Base-by-base conservation (phyloP, 2,329 filamentous ascomycete genomes). In the Periconia sp. region DNA sequence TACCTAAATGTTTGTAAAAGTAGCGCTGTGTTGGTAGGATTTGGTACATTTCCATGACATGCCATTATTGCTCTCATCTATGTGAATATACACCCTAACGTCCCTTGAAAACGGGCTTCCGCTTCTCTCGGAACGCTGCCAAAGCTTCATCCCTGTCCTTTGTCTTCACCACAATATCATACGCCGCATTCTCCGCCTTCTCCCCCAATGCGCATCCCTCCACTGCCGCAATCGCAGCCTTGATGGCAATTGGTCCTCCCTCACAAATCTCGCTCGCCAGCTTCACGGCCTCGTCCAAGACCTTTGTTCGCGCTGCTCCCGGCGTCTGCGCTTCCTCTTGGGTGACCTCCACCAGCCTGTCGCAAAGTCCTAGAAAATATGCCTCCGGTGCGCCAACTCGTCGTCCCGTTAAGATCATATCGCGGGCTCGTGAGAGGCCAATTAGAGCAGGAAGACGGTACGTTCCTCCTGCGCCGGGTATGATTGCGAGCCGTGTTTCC, bases 391-490 rank as follows among this genome's bases (percentile, higher is more conserved):
- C 93, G 9, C 82, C 82, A 13, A 99, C 89, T 42, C 91, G 82
- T n/a, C 94, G 85, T 2, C 94, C 94, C 0, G 93, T 97, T 9
- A 97, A 80, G 48, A 97, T 88, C 65, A 97, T 78, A 73, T 99
- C 93, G 47, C 92, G 83, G n/a, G 94, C 94, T 51, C 92, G 86
- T 23, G 82, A 80, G 20, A 89, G 77, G 6, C 94, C 94, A 60
- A 99, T 88, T 18, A 99, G 76, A 9, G 82, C 83, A 1, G 92
- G 91, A 0, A 99, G 85, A 10, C 94, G 87, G 74, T 91, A 91
- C 1, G 93, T 97, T 55, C 93, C 94, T 42, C 94, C 94, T 2
- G 93, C 94, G 54, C 94, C 94, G 2, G 94, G 94, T 60, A 99
- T 89, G 71, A 99, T 99, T 52, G 89, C 94, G 2, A 99, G 83